Evolutionary conservation across 2,329 filamentous ascomycete genomes (phyloP).

Genomic region (Curvularia spicifera): DNA sequence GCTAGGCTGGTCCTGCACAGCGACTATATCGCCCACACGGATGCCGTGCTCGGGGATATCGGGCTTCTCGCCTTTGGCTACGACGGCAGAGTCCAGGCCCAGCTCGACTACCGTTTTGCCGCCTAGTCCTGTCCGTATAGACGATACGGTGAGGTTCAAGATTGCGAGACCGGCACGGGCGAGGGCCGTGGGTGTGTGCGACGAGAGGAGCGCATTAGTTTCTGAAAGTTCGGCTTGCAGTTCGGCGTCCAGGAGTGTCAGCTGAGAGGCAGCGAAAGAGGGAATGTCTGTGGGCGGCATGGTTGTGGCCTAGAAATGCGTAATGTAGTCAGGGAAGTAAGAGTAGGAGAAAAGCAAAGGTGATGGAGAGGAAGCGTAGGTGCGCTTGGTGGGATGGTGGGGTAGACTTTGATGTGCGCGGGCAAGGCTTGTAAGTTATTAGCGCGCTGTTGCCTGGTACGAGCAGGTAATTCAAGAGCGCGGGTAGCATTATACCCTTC

Average conservation of each 20-base stretch:
- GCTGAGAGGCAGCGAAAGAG: conserved; percentile 73
- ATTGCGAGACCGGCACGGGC: conserved; percentile 80
- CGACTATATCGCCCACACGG: conserved; percentile 77
- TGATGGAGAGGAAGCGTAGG: neutral
- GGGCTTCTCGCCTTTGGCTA: conserved; percentile 51
- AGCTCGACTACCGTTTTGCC: conserved; percentile 91
- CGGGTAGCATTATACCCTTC: neutral
- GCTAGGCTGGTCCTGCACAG: conserved; percentile 75
- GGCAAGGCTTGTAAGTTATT: neutral
- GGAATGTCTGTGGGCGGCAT: conserved; percentile 61
- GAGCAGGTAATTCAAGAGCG: neutral
- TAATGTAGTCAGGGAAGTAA: neutral
- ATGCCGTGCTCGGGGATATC: conserved; percentile 78
- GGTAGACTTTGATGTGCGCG: neutral
- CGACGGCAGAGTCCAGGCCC: conserved; percentile 71
- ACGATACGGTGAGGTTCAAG: conserved; percentile 74
- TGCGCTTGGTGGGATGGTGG: conserved; percentile 1
- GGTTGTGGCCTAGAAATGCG: neutral
- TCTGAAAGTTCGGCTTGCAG: conserved; percentile 74
- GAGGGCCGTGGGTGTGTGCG: conserved; percentile 71
- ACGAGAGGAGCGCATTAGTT: conserved; percentile 70
- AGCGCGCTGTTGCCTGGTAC: neutral
- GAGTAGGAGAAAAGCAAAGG: neutral
- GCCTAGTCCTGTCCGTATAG: conserved; percentile 85
- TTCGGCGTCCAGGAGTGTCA: conserved; percentile 72